These are phyloP conservation scores for Pyricularia sp. DNA, from an alignment of 2,329 filamentous ascomycete genomes.

Conservation along the genomic window DNA sequence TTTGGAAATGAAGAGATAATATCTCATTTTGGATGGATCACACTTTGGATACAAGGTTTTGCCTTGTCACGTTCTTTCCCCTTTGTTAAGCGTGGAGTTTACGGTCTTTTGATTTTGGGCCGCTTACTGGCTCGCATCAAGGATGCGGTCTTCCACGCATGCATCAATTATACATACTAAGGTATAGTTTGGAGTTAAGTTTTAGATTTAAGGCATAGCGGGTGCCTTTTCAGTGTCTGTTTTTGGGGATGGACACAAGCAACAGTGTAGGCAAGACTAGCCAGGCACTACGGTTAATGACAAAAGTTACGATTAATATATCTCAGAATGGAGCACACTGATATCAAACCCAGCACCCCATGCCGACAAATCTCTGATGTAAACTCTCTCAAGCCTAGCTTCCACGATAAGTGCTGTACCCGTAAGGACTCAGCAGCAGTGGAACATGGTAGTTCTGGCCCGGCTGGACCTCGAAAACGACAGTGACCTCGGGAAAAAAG, in stretches of 20 bases:
- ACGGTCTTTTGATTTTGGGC: not conserved
- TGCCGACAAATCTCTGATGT: not conserved
- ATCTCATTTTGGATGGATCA: not conserved
- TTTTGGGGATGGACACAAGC: not conserved
- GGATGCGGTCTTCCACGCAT: not conserved
- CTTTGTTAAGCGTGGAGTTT: conserved; percentile 3
- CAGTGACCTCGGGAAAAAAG: conserved; percentile 51
- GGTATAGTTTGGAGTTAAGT: not conserved
- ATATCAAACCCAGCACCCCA: not conserved
- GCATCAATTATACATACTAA: not conserved
- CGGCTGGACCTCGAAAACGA: conserved; percentile 40
- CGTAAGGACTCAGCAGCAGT: conserved; percentile 66
- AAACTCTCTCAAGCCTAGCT: conserved; percentile 37
- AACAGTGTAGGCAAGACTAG: not conserved
- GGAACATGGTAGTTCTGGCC: conserved; percentile 73
- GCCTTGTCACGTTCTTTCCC: not conserved
- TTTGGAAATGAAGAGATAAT: not conserved
- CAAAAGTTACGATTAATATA: not conserved
- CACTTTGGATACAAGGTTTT: not conserved
- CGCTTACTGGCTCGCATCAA: not conserved
- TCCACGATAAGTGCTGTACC: conserved; percentile 74
- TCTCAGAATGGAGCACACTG: not conserved
- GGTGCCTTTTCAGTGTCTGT: not conserved
- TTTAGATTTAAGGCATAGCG: not conserved
- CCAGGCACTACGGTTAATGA: not conserved